phyloP scores from a whole-genome alignment of 129 eudicot genomes.

The Tagetes patula region DNA sequence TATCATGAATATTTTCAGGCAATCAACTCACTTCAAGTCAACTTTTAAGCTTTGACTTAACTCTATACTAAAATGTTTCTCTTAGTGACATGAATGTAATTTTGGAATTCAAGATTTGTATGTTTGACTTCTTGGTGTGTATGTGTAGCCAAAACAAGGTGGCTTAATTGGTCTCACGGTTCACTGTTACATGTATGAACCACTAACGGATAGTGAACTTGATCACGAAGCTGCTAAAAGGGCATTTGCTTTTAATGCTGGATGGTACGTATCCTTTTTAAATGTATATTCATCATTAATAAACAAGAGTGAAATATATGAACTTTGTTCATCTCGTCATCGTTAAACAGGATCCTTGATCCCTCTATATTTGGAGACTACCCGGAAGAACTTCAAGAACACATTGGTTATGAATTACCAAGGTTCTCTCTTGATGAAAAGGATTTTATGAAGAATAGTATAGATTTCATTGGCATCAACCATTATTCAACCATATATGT shows the following conservation, averaged over 20 bases:
- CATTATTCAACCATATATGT: slow-evolving; percentile 63
- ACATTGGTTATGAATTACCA: slow-evolving; percentile 58
- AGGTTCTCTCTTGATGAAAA: slow-evolving; percentile 58
- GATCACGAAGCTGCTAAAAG: slow-evolving; percentile 54
- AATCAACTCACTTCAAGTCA: slow-evolving; percentile 8
- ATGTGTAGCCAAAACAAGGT: slow-evolving; percentile 45
- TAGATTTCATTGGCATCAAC: slow-evolving; percentile 76
- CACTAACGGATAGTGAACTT: slow-evolving; percentile 38
- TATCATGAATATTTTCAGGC: slow-evolving; percentile 63
- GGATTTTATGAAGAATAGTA: slow-evolving; percentile 40
- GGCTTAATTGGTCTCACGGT: slow-evolving; percentile 52
- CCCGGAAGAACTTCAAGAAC: slow-evolving; percentile 61
- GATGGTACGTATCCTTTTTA: slow-evolving; percentile 39
- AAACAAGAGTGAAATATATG: background rate
- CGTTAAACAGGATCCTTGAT: slow-evolving; percentile 56
- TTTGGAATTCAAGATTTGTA: background rate
- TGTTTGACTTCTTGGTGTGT: slow-evolving; percentile 1
- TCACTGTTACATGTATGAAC: slow-evolving; percentile 42
- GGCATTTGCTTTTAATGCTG: slow-evolving; percentile 45
- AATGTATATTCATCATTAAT: background rate
- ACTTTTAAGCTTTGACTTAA: background rate
- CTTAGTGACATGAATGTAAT: too few species aligned
- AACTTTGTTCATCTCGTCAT: background rate
- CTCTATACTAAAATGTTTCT: background rate
- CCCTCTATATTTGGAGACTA: slow-evolving; percentile 75